Conservation (phyloP, 2,329 filamentous ascomycete genomes). For the Exophiala sp. region DNA sequence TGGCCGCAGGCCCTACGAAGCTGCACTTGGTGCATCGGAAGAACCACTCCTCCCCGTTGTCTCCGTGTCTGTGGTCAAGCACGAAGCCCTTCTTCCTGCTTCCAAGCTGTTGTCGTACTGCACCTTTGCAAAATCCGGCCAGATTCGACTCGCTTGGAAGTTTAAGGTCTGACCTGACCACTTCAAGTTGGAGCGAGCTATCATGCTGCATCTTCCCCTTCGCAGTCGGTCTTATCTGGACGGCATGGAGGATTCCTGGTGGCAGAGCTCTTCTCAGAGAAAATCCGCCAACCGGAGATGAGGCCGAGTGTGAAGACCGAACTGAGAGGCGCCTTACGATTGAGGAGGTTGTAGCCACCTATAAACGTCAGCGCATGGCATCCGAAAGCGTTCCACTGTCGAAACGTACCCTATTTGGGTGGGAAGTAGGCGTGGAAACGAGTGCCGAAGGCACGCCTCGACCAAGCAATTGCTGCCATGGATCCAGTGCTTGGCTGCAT, state of each 20-base stretch:
- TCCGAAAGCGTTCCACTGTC: background rate
- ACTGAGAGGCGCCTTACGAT: conserved; percentile 19
- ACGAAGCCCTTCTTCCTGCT: conserved; percentile 34
- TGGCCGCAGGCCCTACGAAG: conserved; percentile 38
- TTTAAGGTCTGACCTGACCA: conserved; percentile 19
- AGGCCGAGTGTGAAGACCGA: conserved; percentile 15
- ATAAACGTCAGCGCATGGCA: background rate
- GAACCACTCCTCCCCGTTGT: conserved; percentile 32
- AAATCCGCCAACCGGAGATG: conserved; percentile 15
- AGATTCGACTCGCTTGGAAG: conserved; percentile 37
- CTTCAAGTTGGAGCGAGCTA: conserved; percentile 6
- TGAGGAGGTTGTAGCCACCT: conserved; percentile 8
- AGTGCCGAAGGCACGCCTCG: background rate
- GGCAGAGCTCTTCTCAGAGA: conserved; percentile 17
- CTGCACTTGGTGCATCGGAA: conserved; percentile 42
- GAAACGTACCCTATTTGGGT: conserved; percentile 4
- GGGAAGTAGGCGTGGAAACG: background rate
- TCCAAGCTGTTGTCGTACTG: conserved; percentile 34
- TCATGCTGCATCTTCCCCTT: conserved; percentile 6
- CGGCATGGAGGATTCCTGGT: conserved; percentile 18
- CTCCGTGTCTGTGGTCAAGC: conserved; percentile 26
- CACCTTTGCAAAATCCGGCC: conserved; percentile 40
- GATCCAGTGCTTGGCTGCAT: background rate
- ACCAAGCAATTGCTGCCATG: background rate
- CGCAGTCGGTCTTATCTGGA: conserved; percentile 12